These are phyloP conservation scores for Pleurotus giganteus DNA, from an alignment of 768 basidiomycete genomes.

Conservation along the genomic window DNA sequence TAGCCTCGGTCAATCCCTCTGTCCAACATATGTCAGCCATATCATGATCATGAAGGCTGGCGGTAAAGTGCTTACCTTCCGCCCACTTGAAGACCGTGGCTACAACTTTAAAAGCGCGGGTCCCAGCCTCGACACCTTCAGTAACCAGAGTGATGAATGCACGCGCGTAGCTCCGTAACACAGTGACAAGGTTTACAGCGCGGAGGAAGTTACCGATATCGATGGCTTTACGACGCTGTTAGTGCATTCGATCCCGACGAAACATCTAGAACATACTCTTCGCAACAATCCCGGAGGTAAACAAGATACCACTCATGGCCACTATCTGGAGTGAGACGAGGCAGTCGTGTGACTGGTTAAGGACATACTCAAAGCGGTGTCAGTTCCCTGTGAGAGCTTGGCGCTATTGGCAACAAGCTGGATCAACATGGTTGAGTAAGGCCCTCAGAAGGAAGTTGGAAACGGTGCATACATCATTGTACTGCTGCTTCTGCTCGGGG, in stretches of 20 bases:
- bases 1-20: not conserved
- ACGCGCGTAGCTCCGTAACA: not conserved
- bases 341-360: not conserved
- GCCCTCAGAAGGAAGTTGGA: not conserved
- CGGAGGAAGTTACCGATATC: slow-evolving; percentile 8
- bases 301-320: slow-evolving; percentile 9
- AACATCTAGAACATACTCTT: not conserved
- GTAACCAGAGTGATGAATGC: slow-evolving; percentile 6
- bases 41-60: not conserved
- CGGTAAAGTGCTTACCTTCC: not conserved
- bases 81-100: not conserved
- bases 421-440: not conserved
- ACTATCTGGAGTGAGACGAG: not conserved
- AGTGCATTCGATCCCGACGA: not conserved
- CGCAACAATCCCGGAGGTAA: slow-evolving; percentile 5
- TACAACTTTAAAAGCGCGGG: not conserved
- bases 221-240: not conserved
- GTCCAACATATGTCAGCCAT: not conserved
- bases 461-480: not conserved
- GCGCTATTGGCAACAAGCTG: slow-evolving; percentile 5
- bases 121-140: slow-evolving; percentile 1
- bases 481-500: slow-evolving; percentile 2
- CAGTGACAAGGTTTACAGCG: not conserved
- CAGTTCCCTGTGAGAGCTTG: not conserved
- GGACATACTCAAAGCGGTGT: not conserved